These are phyloP conservation scores for Erysimum pusillum DNA, from an alignment of 441 rosid genomes.

Conservation along the genomic window DNA sequence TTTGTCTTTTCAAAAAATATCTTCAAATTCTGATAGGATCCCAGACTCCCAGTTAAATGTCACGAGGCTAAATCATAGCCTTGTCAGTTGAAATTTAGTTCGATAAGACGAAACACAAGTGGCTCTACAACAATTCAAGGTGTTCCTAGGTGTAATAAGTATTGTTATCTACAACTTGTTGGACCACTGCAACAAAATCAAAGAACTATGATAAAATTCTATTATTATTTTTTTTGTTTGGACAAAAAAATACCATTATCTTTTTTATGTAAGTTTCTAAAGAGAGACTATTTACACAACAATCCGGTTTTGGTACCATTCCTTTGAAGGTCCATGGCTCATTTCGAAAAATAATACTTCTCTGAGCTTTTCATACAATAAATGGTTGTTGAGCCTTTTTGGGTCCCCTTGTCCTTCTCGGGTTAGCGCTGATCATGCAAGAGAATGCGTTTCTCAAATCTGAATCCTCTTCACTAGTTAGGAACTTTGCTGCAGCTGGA, in stretches of 20 bases:
- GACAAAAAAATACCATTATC: neutral
- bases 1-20: neutral
- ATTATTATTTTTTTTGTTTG: neutral
- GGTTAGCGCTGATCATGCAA: conserved; percentile 70
- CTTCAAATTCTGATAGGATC: neutral
- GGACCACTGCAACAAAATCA: conserved; percentile 3
- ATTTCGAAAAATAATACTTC: neutral
- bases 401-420: conserved; percentile 65
- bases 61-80: neutral
- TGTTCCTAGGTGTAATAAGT: neutral
- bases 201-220: neutral
- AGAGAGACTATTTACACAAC: conserved; percentile 42
- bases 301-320: neutral
- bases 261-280: conserved; percentile 4
- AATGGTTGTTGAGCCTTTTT: conserved; percentile 62
- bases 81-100: conserved; percentile 10
- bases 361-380: conserved; percentile 51
- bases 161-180: conserved; percentile 1
- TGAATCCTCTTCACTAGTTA: conserved; percentile 65
- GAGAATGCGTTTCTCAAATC: conserved; percentile 70
- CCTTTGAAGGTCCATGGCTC: conserved; percentile 20
- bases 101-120: neutral
- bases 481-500: conserved; percentile 63
- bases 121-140: neutral
- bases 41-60: neutral